A percentile compares a stretch with the other conserved stretches of the same genome.
phyloP scores from a whole-genome alignment of 2,329 filamentous ascomycete genomes.

The Claviceps spartinae region DNA sequence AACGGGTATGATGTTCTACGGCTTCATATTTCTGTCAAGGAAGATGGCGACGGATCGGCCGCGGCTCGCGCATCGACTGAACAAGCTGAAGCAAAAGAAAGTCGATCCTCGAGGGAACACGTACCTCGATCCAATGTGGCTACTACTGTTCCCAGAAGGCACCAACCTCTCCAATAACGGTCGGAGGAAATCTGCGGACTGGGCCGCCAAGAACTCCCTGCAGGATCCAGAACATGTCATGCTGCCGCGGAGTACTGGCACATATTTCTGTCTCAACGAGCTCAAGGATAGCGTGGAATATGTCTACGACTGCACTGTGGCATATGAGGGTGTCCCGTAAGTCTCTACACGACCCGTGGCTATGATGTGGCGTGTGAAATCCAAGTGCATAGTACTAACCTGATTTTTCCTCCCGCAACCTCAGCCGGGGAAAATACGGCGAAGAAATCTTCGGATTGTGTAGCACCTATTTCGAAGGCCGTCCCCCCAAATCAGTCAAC shows the following conservation, averaged over 20 bases:
- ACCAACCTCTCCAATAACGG: slow-evolving; percentile 67
- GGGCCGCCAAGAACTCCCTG: slow-evolving; percentile 64
- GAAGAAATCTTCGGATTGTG: slow-evolving; percentile 79
- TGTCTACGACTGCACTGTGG: slow-evolving; percentile 86
- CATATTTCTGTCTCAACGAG: slow-evolving; percentile 67
- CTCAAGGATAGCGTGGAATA: slow-evolving; percentile 63
- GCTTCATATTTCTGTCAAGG: slow-evolving; percentile 84
- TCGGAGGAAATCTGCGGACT: slow-evolving; percentile 54
- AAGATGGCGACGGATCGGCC: slow-evolving; percentile 73
- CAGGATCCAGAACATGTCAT: slow-evolving; percentile 62
- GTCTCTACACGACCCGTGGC: slow-evolving; percentile 23
- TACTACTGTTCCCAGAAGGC: slow-evolving; percentile 76
- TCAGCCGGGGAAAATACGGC: slow-evolving; percentile 65
- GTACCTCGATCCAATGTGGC: slow-evolving; percentile 72
- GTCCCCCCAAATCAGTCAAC: slow-evolving; percentile 87
- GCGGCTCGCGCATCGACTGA: slow-evolving; percentile 59
- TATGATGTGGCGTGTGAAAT: no score
- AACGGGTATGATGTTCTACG: slow-evolving; percentile 70
- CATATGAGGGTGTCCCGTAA: slow-evolving; percentile 86
- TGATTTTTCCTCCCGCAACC: no score
- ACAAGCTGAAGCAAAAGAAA: slow-evolving; percentile 49
- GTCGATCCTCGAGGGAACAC: slow-evolving; percentile 37
- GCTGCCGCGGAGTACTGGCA: slow-evolving; percentile 66
- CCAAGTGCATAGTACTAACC: no score
- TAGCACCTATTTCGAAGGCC: slow-evolving; percentile 78